phyloP scores from a whole-genome alignment of 169 alveolate genomes.

The Eimeria falciformis region DNA sequence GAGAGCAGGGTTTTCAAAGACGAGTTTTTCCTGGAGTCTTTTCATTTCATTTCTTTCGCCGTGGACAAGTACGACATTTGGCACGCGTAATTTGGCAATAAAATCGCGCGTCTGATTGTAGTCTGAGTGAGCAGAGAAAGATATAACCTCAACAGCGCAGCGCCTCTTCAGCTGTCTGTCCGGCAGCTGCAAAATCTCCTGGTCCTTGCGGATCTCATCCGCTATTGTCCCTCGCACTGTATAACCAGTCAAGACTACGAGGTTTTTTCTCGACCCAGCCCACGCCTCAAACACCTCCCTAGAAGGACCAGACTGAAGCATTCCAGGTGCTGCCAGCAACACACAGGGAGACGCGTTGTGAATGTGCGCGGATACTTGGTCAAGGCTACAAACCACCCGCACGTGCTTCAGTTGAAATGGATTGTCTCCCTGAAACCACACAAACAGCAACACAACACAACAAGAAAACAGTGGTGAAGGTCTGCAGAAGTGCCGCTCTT shows the following conservation, averaged over 20 bases:
- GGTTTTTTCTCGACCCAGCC: conserved; percentile 96
- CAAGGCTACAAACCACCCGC: conserved; percentile 4
- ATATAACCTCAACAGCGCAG: conserved; percentile 87
- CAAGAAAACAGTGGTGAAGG: no score
- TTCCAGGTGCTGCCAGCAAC: conserved; percentile 99
- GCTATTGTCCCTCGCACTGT: conserved; percentile 98
- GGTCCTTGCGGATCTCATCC: conserved; percentile 94
- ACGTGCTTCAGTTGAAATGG: conserved; percentile 90
- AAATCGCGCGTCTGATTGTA: conserved; percentile 86
- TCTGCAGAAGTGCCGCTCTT: no score
- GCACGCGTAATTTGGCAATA: conserved; percentile 37
- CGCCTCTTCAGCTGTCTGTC: conserved; percentile 76
- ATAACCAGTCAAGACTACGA: conserved; percentile 98
- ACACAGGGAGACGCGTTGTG: conserved; percentile 92
- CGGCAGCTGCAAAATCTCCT: conserved; percentile 90
- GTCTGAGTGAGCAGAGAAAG: conserved; percentile 96
- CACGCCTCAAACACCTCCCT: conserved; percentile 96
- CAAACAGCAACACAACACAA: no score
- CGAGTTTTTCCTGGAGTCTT: conserved; percentile 46
- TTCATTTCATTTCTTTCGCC: conserved; percentile 74
- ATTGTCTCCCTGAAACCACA: conserved; percentile 79
- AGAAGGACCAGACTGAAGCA: conserved; percentile 98
- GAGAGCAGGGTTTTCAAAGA: conserved; percentile 58
- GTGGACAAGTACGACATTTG: conserved; percentile 77
- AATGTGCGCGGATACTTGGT: conserved; percentile 73